phyloP scores from a whole-genome alignment of 2,329 filamentous ascomycete genomes.

The Lecanicillium sp. region DNA sequence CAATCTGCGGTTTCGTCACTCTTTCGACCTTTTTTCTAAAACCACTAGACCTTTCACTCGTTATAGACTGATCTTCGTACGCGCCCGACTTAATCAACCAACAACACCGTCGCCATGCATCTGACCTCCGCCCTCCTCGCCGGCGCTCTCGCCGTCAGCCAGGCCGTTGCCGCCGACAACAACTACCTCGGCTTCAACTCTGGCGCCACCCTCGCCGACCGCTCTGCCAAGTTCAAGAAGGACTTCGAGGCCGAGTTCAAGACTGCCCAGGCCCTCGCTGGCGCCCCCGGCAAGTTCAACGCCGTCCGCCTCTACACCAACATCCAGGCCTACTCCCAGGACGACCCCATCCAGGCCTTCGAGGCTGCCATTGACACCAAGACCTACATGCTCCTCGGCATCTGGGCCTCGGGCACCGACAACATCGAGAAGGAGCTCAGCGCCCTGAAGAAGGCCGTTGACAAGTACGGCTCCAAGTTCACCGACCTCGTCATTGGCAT shows the following conservation, averaged over 20 bases:
- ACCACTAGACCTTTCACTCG: background rate
- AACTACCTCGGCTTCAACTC: conserved; percentile 53
- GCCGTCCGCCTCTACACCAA: conserved; percentile 62
- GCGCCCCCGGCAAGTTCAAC: conserved; percentile 49
- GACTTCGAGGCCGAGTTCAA: conserved; percentile 42
- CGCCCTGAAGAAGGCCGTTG: conserved; percentile 52
- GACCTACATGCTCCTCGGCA: conserved; percentile 56
- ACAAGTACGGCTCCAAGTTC: conserved; percentile 43
- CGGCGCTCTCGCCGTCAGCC: conserved; percentile 31
- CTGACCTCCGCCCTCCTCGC: conserved; percentile 32
- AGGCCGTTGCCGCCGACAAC: conserved; percentile 31
- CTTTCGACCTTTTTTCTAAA: conserved; percentile 2
- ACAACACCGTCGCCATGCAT: conserved; percentile 32
- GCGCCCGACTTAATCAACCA: too few relatives aligned
- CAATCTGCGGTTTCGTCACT: conserved; percentile 5
- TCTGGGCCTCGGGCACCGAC: conserved; percentile 53
- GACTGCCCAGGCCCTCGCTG: conserved; percentile 33
- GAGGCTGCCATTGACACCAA: conserved; percentile 61
- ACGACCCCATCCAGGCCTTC: conserved; percentile 74
- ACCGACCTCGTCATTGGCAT: conserved; percentile 57
- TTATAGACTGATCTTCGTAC: too few relatives aligned
- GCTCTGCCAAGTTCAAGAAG: conserved; percentile 45
- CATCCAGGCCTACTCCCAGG: conserved; percentile 58
- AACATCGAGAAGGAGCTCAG: conserved; percentile 55
- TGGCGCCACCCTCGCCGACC: conserved; percentile 39